Evolutionary conservation across 1,284 basidiomycete species (phyloP), one percentile per base, ranked within the genome.

Genomic region (Rhodotorula sp.): DNA sequence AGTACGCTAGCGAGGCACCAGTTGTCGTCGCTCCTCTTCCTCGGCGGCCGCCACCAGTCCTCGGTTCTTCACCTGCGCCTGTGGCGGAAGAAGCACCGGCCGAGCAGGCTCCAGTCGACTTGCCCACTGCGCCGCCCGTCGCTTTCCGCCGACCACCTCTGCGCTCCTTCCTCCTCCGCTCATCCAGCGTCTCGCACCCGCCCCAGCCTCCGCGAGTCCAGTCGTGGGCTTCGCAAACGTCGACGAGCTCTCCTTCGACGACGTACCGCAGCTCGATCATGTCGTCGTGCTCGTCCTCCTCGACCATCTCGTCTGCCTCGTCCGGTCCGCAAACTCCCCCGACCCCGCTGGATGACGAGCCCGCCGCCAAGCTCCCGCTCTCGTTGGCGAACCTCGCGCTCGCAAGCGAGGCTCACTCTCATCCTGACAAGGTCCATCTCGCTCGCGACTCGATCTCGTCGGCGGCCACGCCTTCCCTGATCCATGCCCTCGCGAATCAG

Each of bases 401-500:
- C 10, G 50, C 50, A 23, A 12, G 38, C 38, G 38, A 43, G 10
- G 58, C 58, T 18, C 12, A n/a, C 54, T 55, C n/a, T 28, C 18
- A 55, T 21, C 58, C n/a, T 5, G n/a, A 60, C 7, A n/a, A 21
- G 49, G 31, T 52, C 23, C 21, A 16, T 16, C 26, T 60, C 59
- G n/a, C n/a, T 28, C 19, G 31, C 31, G n/a, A 54, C 48, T 38
- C 45, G 23, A n/a, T 47, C 15, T 67, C 57, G 38, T 15, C 28
- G 10, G n/a, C 66, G 6, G 60, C 66, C 10, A 56, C 66, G 19
- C 66, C 66, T 7, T 58, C 48, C 12, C 55, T 67, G 38, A 62
- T 67, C 38, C 56, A 62, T 26, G 66, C 66, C 16, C 48, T 62
- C 26, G 55, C 66, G 38, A 60, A 59, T 49, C 60, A 67, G 38